Evolutionary conservation across 306 rosid genomes (phyloP).

Genomic region (Quercus rubra): DNA sequence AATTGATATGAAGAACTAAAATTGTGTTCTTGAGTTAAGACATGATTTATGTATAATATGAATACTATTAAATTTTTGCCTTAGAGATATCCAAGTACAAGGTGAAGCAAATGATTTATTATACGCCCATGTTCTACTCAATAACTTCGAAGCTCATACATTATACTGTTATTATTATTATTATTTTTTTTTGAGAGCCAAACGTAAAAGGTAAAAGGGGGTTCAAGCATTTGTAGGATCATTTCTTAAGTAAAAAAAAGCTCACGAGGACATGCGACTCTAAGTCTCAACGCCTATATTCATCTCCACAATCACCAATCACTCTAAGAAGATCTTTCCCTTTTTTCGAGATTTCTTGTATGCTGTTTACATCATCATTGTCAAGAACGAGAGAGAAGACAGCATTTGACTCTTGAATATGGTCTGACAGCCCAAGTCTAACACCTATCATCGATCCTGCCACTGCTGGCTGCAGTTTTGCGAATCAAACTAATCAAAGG

Average conservation of each 20-base stretch:
- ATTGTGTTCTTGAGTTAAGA: no score
- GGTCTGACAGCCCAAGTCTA: constrained; percentile 93
- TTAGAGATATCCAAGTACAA: no score
- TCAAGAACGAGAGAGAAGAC: constrained; percentile 84
- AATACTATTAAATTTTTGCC: no score
- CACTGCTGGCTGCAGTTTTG: constrained; percentile 70
- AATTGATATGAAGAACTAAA: no score
- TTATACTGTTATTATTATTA: no score
- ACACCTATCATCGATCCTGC: constrained; percentile 98
- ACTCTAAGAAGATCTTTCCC: constrained; percentile 82
- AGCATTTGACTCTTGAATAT: constrained; percentile 62
- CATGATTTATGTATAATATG: no score
- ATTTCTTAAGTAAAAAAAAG: background rate
- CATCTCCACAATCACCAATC: constrained; percentile 97
- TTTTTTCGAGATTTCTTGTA: constrained; percentile 61
- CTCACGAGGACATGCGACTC: constrained; percentile 18
- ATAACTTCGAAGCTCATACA: no score
- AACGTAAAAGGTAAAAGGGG: background rate
- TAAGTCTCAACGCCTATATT: constrained; percentile 67
- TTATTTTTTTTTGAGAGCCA: background rate
- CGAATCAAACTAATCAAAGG: constrained; percentile 10
- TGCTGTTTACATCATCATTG: constrained; percentile 70
- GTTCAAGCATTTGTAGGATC: no score
- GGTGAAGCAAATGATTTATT: no score
- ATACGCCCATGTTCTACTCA: no score